Evolutionary conservation across 768 basidiomycete species (phyloP), one percentile per base, ranked within the genome.

Genomic region (Lactarius sp.): DNA sequence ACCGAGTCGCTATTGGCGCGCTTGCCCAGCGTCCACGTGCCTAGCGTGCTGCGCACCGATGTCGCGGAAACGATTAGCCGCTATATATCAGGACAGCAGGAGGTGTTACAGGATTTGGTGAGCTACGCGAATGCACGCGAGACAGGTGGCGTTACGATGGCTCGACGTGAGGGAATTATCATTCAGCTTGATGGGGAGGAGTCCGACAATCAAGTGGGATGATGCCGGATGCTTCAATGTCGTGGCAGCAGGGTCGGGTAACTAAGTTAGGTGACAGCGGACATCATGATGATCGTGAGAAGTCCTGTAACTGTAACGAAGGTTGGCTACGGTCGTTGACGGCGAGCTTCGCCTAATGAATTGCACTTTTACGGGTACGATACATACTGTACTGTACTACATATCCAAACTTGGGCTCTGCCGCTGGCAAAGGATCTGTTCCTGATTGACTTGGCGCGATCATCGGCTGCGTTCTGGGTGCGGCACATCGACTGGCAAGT

Each of bases 1-100:
- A 75, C 85, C 4, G 73, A 80, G 59, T 69, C 72, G 20, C 71
- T 86, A 55, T 68, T 84, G 27, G 76, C 79, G 16, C 78, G 78
- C 2, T 76, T 90, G 16, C 85, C 86, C 16, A 49, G 36, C 31
- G 36, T 12, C 12, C 36, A 53, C 6, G 62, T 53, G 4, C 61
- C 61, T n/a, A 68, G 59, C 36, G 60, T 58, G 2, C 70, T 84
- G 49, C 78, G 90, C 44, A 77, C 78, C 4, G 82, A 86, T 12
- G 86, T 94, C 1, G 73, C 73, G 41, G 56, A 67, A 55, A 94
- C 94, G 90, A 76, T 88, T 55, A 73, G 76, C 37, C 76, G 86
- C 65, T 94, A 94, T 67, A 70, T 90, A 8, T 77, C 84, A 75
- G 75, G 75, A 4, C 69, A 69, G 52, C 10, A 46, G 2, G 61